Conservation (phyloP, 2,329 filamentous ascomycete genomes). For the Thelonectria olida region DNA sequence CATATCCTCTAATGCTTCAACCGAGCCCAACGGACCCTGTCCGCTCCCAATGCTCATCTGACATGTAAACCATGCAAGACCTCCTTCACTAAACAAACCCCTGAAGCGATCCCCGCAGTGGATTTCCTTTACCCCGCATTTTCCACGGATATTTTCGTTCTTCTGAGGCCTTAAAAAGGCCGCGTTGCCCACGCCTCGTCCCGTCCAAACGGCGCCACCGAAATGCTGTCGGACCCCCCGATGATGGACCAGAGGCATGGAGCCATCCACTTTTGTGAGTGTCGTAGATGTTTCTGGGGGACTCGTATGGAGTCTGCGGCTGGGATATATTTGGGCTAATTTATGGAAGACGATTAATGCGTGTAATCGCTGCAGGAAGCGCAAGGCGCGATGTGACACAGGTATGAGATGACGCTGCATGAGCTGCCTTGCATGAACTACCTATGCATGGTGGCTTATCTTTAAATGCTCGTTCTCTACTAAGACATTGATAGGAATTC, state of each 20-base stretch:
- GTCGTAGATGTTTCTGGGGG: not conserved
- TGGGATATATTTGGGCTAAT: not conserved
- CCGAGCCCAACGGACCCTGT: not conserved
- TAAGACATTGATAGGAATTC: conserved; percentile 19
- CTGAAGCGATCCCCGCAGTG: not conserved
- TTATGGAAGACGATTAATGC: conserved; percentile 24
- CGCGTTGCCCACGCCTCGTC: not conserved
- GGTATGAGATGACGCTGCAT: conserved; percentile 2
- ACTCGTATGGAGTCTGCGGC: too few relatives aligned
- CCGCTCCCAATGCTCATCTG: not conserved
- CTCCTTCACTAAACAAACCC: too few relatives aligned
- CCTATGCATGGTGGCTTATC: not conserved
- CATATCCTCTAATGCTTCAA: not conserved
- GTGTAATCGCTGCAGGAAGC: conserved; percentile 31
- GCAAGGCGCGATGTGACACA: conserved; percentile 31
- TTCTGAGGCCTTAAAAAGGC: not conserved
- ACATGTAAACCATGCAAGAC: not conserved
- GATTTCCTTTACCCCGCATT: conserved; percentile 12
- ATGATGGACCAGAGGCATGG: conserved; percentile 14
- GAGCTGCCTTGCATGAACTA: too few relatives aligned
- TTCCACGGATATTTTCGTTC: not conserved
- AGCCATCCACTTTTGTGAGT: conserved; percentile 21
- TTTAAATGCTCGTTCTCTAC: not conserved
- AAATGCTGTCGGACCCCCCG: conserved; percentile 6
- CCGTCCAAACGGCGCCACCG: conserved; percentile 1